Percentiles rank a stretch among this genome's conserved stretches.
Conservation (phyloP, 129 eudicot genomes). For the Escallonia rubra region DNA sequence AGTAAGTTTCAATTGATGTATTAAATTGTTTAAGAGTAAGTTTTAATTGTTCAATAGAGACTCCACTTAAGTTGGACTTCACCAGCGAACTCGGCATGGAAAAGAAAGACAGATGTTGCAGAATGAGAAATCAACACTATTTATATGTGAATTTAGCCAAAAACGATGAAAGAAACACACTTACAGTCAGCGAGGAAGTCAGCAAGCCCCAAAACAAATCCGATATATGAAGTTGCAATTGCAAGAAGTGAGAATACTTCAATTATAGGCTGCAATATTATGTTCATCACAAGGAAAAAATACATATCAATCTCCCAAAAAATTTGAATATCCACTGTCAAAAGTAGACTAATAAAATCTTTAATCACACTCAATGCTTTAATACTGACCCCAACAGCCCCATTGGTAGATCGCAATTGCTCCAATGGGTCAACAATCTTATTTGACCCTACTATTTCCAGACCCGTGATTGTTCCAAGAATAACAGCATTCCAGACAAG, state of each 20-base stretch:
- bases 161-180: conserved; percentile 17
- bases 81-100: too few relatives aligned
- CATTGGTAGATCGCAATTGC: conserved; percentile 68
- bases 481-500: conserved; percentile 93
- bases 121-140: too few relatives aligned
- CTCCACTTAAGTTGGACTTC: too few relatives aligned
- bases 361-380: conserved; percentile 1
- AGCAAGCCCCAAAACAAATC: conserved; percentile 88
- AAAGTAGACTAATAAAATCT: neutral
- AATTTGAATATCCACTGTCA: neutral
- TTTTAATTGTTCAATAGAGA: too few relatives aligned
- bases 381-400: conserved; percentile 73
- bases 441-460: conserved; percentile 38
- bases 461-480: conserved; percentile 65
- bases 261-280: conserved; percentile 71
- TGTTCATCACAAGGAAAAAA: neutral
- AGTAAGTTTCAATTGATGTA: too few relatives aligned
- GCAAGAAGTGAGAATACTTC: conserved; percentile 87
- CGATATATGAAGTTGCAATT: conserved; percentile 89
- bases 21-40: too few relatives aligned
- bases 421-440: conserved; percentile 66
- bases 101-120: too few relatives aligned
- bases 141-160: too few relatives aligned
- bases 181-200: conserved; percentile 93
- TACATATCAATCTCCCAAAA: neutral